Conservation (phyloP, 1,284 basidiomycete species). For the Sporisorium exsertum region DNA sequence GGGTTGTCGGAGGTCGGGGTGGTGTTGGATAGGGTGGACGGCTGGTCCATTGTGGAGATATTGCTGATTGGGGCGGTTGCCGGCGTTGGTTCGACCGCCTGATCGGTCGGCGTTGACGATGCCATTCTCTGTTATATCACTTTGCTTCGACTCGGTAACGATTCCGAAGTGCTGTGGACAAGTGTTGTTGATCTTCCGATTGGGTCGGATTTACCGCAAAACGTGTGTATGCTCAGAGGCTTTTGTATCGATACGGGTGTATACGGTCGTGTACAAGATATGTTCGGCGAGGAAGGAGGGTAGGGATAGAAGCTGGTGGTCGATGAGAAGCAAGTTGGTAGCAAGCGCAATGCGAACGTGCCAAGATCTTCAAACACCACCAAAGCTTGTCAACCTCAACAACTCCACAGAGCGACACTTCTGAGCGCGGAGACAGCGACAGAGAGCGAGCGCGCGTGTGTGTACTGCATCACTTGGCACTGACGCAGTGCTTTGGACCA, state of each 20-base stretch:
- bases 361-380: not conserved
- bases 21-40: constrained; percentile 7
- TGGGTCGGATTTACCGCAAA: not conserved
- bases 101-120: constrained; percentile 10
- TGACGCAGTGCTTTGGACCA: not conserved
- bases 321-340: not conserved
- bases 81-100: not conserved
- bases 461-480: not conserved
- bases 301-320: not conserved
- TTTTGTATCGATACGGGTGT: too few relatives aligned
- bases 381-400: not conserved
- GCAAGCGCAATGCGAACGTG: not conserved
- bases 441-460: not conserved
- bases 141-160: not conserved
- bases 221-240: too few relatives aligned
- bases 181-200: not conserved
- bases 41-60: constrained; percentile 6
- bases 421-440: not conserved
- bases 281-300: not conserved
- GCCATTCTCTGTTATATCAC: constrained; percentile 24
- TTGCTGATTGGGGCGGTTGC: constrained; percentile 1
- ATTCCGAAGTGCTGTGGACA: not conserved
- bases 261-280: too few relatives aligned
- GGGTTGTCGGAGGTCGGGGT: constrained; percentile 17
- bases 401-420: not conserved